These are phyloP conservation scores for Aureobasidium lini DNA, from an alignment of 2,329 filamentous ascomycete genomes.

Conservation along the genomic window DNA sequence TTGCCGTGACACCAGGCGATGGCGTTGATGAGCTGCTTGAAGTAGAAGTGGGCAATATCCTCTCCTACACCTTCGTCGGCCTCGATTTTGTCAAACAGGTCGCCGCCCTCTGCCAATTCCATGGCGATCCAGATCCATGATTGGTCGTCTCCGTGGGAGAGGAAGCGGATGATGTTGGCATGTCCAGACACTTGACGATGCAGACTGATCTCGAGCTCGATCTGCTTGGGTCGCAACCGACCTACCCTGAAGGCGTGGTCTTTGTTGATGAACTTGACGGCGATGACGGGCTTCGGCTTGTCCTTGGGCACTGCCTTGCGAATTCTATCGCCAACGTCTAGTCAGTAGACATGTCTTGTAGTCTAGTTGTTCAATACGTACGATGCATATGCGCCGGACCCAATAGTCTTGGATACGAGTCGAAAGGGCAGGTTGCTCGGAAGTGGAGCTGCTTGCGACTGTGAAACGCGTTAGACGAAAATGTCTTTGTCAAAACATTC, in stretches of 20 bases:
- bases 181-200: constrained; percentile 70
- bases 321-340: constrained; percentile 50
- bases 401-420: constrained; percentile 92
- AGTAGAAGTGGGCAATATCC: constrained; percentile 95
- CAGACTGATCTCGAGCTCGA: constrained; percentile 83
- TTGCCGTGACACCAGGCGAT: constrained; percentile 95
- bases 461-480: constrained; percentile 11
- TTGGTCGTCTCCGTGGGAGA: constrained; percentile 75
- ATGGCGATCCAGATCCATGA: constrained; percentile 97
- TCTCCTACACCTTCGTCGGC: constrained; percentile 90
- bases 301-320: constrained; percentile 82
- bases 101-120: constrained; percentile 91
- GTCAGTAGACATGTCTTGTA: neutral
- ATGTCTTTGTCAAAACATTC: neutral
- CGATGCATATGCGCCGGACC: constrained; percentile 95
- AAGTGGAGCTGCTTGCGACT: constrained; percentile 85
- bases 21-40: constrained; percentile 80
- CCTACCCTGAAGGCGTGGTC: constrained; percentile 85
- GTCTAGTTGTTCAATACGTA: constrained; percentile 37
- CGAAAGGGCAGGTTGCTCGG: constrained; percentile 83
- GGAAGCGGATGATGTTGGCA: constrained; percentile 89
- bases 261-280: constrained; percentile 98
- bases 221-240: constrained; percentile 79
- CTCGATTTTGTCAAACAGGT: constrained; percentile 99
- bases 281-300: constrained; percentile 68